phyloP scores from a whole-genome alignment of 2,329 filamentous ascomycete species.

The Didymella glomerata region DNA sequence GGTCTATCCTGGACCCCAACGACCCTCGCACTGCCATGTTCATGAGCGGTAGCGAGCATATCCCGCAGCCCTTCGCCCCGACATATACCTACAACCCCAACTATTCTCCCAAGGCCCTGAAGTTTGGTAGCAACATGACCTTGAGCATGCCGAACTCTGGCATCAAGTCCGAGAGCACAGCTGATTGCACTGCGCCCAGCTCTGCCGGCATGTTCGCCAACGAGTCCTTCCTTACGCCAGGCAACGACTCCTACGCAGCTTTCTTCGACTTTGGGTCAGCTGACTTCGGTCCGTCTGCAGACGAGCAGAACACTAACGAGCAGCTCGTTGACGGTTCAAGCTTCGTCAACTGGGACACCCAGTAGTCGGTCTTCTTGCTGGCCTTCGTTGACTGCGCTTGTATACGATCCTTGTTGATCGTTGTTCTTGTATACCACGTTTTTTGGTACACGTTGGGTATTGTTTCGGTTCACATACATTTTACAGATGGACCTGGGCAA shows the following conservation, averaged over 20 bases:
- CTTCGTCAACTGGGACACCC: slow-evolving; percentile 37
- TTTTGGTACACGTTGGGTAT: slow-evolving; percentile 15
- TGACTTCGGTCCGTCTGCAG: slow-evolving; percentile 26
- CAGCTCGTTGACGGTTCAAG: slow-evolving; percentile 32
- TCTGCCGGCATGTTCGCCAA: slow-evolving; percentile 35
- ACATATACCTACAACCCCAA: slow-evolving; percentile 59
- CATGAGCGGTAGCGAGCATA: slow-evolving; percentile 56
- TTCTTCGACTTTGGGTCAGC: slow-evolving; percentile 35
- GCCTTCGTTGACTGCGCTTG: background rate
- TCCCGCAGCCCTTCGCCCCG: slow-evolving; percentile 51
- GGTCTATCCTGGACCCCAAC: slow-evolving; percentile 55
- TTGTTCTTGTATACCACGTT: slow-evolving; percentile 4
- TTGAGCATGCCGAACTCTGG: slow-evolving; percentile 49
- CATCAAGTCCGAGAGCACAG: slow-evolving; percentile 31
- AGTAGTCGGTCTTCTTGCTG: slow-evolving; percentile 9
- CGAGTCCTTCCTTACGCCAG: slow-evolving; percentile 33
- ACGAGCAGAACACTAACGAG: slow-evolving; percentile 31
- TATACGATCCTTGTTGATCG: background rate
- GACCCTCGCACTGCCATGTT: slow-evolving; percentile 57
- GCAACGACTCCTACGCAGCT: slow-evolving; percentile 31
- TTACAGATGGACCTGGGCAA: slow-evolving; percentile 10
- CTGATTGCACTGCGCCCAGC: slow-evolving; percentile 27
- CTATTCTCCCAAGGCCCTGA: slow-evolving; percentile 41
- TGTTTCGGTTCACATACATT: slow-evolving; percentile 17
- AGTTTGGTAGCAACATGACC: slow-evolving; percentile 21